Base-by-base conservation (phyloP, 2,329 filamentous ascomycete genomes). In the Nemania abortiva region DNA sequence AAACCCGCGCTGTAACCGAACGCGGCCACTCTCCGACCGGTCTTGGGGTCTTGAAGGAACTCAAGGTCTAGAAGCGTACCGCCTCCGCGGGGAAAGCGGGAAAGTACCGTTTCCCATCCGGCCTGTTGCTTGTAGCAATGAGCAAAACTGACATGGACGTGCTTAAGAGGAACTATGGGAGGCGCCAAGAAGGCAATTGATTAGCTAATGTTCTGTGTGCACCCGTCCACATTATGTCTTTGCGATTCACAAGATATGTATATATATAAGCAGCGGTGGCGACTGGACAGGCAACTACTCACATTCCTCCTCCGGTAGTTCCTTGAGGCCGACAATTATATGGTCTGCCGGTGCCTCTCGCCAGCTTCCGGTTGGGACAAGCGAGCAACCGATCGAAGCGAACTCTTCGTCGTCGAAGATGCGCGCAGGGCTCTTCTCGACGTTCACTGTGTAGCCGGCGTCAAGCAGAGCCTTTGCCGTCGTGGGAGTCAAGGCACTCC, bases 11-110 rank as follows among this genome's bases (percentile, higher is more conserved):
- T 88, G 80, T 90, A 92, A 15, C 91, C 88, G 75, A 94, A 93
- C 0, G 90, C 90, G 9, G 91, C 90, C 1, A 95, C 90, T 70
- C 92, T 84, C 55, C 92, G 85, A 45, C 92, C 92, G 34, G 83
- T 86, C 72, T 90, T 88, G 3, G 73, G 72, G 74, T 97, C 91
- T 47, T 89, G 88, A 45, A 98, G 85, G 79, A 97, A 98, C 79
- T 97, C 95, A 45, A 98, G 87, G 77, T 98, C 95, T 68, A 94
- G 88, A 15, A 98, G 88, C 0, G 88, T 91, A 74, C 93, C 93
- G 63, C 90, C 89, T 66, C 93, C 94, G 27, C 89, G 87, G 31
- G 92, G 87, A 80, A 94, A 98, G 65, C 95, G 88, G 66, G 89
- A 86, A n/a, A 97, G 88, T 6, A 94, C 92, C 50, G 88, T 87